A percentile compares a stretch with the other conserved stretches of the same genome.
These are phyloP conservation scores for Pseudogymnoascus sp. DNA, from an alignment of 2,329 filamentous ascomycete species.

Conservation along the genomic window DNA sequence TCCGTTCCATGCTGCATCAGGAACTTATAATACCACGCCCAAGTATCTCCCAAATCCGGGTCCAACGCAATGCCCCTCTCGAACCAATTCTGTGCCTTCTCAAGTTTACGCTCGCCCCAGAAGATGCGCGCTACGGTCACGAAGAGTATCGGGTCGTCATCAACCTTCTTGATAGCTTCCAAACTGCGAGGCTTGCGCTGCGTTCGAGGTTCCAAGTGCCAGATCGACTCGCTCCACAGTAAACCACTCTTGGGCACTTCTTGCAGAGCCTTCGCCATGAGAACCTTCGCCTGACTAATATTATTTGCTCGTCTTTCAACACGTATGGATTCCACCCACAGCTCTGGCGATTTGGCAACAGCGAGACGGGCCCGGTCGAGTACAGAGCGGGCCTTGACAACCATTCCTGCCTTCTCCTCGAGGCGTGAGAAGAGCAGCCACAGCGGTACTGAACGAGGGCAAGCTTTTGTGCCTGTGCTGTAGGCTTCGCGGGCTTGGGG, in stretches of 20 bases:
- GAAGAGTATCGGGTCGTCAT: conserved; percentile 82
- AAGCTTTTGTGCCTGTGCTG: conserved; percentile 76
- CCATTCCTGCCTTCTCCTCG: conserved; percentile 73
- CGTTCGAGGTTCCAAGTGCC: conserved; percentile 83
- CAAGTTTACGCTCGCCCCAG: conserved; percentile 84
- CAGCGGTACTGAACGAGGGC: conserved; percentile 71
- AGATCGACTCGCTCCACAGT: conserved; percentile 90
- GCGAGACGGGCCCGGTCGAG: conserved; percentile 85
- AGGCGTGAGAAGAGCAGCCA: conserved; percentile 85
- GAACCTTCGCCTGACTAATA: conserved; percentile 69
- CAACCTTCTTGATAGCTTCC: conserved; percentile 94
- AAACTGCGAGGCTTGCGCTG: conserved; percentile 85
- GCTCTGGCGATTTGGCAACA: conserved; percentile 70
- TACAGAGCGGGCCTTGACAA: conserved; percentile 87
- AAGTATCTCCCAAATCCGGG: conserved; percentile 79
- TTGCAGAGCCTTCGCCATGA: conserved; percentile 90
- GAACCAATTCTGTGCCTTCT: conserved; percentile 95
- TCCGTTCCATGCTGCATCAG: conserved; percentile 84
- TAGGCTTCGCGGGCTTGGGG: conserved; percentile 87
- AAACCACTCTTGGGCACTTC: conserved; percentile 82
- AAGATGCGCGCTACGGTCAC: conserved; percentile 91
- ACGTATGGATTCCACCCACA: conserved; percentile 92
- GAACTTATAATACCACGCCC: conserved; percentile 98
- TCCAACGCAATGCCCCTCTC: conserved; percentile 88
- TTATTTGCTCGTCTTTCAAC: conserved; percentile 85